Evolutionary conservation across 495 filamentous ascomycete genomes (phyloP).

Genomic region (Penicillium steckii): DNA sequence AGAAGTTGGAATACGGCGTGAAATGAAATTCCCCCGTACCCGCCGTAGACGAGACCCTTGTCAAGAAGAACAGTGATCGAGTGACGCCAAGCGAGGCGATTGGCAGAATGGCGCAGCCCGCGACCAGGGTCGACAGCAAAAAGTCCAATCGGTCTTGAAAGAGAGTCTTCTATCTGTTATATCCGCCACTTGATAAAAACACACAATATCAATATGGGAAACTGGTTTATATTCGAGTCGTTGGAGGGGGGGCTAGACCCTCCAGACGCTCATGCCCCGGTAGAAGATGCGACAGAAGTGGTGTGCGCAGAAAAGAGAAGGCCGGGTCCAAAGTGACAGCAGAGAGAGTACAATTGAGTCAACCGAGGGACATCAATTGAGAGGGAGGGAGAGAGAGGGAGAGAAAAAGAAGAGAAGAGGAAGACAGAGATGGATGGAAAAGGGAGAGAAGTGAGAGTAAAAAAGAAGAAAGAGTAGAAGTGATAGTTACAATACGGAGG

Average conservation of each 20-base stretch:
- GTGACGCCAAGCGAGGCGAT: slow-evolving; percentile 22
- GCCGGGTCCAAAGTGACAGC: not conserved
- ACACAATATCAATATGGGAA: too few relatives aligned
- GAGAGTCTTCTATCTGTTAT: too few relatives aligned
- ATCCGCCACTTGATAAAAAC: too few relatives aligned
- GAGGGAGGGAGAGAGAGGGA: not conserved
- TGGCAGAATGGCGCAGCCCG: slow-evolving; percentile 24
- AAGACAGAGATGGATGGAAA: not conserved
- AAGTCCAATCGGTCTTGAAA: not conserved
- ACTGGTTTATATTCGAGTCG: slow-evolving; percentile 4
- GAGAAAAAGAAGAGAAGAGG: not conserved
- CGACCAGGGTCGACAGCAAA: slow-evolving; percentile 21
- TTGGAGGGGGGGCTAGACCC: slow-evolving; percentile 34
- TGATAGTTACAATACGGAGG: not conserved
- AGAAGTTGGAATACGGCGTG: slow-evolving; percentile 10
- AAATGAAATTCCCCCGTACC: slow-evolving; percentile 29
- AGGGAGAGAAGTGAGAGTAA: not conserved
- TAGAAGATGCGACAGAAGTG: slow-evolving; percentile 10
- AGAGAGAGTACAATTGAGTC: slow-evolving; percentile 4
- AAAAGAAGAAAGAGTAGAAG: not conserved
- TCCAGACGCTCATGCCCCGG: slow-evolving; percentile 30
- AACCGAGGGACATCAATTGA: not conserved
- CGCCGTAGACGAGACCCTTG: slow-evolving; percentile 26
- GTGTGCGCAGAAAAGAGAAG: slow-evolving; percentile 2
- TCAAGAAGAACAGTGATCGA: slow-evolving; percentile 16